phyloP scores from a whole-genome alignment of 108 stramenopile genomes.

The Skeletonema marinoi region DNA sequence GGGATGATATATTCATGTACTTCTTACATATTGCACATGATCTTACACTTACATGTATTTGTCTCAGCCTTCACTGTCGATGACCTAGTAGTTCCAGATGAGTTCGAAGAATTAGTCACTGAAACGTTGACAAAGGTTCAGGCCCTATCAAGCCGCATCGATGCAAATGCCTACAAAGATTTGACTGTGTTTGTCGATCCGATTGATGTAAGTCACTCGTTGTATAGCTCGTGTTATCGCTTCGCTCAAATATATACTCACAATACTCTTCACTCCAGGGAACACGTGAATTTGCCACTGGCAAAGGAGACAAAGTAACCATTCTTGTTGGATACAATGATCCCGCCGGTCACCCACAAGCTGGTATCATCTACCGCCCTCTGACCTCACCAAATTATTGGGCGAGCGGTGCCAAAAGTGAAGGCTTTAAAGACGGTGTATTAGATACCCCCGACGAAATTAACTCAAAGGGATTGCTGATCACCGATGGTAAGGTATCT shows the following conservation, averaged over 20 bases:
- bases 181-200: slow-evolving; percentile 78
- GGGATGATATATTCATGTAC: too few species aligned
- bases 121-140: slow-evolving; percentile 20
- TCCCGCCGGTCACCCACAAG: slow-evolving; percentile 24
- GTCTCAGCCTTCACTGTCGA: slow-evolving; percentile 20
- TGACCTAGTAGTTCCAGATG: slow-evolving; percentile 7
- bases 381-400: slow-evolving; percentile 35
- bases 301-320: slow-evolving; percentile 69
- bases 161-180: slow-evolving; percentile 22
- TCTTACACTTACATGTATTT: too few species aligned
- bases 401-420: slow-evolving; percentile 36
- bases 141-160: slow-evolving; percentile 28
- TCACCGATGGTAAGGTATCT: slow-evolving; percentile 48
- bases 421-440: slow-evolving; percentile 30
- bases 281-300: slow-evolving; percentile 76
- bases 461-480: slow-evolving; percentile 35
- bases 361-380: slow-evolving; percentile 48
- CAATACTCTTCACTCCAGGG: too few species aligned
- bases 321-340: slow-evolving; percentile 65
- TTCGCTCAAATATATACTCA: too few species aligned
- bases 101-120: slow-evolving; percentile 29
- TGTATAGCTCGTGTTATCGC: too few species aligned
- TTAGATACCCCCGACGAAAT: slow-evolving; percentile 19
- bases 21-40: too few species aligned
- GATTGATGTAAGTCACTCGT: slow-evolving; percentile 56